Conservation (phyloP, 257 asterid genomes). For the Plantago ovata region DNA sequence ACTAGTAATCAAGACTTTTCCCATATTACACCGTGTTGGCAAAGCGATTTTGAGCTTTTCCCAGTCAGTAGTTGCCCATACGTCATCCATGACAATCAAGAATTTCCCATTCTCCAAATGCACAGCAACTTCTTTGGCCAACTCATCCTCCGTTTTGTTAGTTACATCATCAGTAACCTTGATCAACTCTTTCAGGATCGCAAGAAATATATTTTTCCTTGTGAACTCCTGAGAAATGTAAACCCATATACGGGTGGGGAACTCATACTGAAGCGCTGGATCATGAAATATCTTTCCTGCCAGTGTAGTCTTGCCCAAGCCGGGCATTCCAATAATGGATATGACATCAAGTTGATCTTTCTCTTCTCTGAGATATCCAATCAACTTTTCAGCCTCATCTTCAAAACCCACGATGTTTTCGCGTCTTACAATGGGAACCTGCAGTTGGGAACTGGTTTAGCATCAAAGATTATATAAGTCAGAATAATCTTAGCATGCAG, state of each 20-base stretch:
- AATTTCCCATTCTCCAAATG: constrained; percentile 12
- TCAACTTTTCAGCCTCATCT: constrained; percentile 38
- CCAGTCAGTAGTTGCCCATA: constrained; percentile 20
- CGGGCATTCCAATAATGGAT: constrained; percentile 21
- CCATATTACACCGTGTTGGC: constrained; percentile 1
- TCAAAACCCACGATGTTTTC: constrained; percentile 48
- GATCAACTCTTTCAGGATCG: constrained; percentile 2
- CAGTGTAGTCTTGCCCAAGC: constrained; percentile 20
- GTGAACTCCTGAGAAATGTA: neutral
- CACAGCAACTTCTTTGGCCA: constrained; percentile 10
- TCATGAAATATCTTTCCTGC: constrained; percentile 20
- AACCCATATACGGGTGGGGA: constrained; percentile 18
- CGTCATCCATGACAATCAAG: constrained; percentile 22
- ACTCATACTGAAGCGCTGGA: constrained; percentile 10
- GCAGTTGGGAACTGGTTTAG: too few relatives aligned
- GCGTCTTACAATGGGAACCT: constrained; percentile 32
- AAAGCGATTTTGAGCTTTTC: constrained; percentile 15
- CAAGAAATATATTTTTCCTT: constrained; percentile 13
- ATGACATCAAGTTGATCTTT: constrained; percentile 14
- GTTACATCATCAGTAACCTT: constrained; percentile 4
- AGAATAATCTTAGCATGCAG: too few relatives aligned
- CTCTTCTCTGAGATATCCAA: constrained; percentile 7
- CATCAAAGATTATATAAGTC: neutral
- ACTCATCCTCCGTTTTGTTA: constrained; percentile 15
- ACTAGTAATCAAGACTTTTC: constrained; percentile 20